phyloP scores from a whole-genome alignment of 164 flowering plant species.

The Malania oleifera region DNA sequence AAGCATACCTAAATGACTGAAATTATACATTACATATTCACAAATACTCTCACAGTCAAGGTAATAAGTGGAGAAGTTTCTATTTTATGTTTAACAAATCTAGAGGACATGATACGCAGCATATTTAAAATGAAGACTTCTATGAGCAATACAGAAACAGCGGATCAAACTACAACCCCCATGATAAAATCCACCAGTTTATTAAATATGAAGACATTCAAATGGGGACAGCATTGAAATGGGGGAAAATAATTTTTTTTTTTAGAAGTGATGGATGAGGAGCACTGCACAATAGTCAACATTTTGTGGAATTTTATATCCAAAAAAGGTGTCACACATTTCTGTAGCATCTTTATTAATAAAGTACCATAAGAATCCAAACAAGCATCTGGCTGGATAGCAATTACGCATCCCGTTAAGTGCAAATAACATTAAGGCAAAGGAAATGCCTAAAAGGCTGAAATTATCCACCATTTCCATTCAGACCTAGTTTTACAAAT shows the following conservation, averaged over 20 bases:
- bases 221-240: conserved; percentile 8
- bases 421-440: not conserved
- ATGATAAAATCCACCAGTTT: conserved; percentile 1
- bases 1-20: too few relatives aligned
- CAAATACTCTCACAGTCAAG: too few relatives aligned
- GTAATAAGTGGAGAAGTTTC: too few relatives aligned
- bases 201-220: not conserved
- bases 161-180: conserved; percentile 7
- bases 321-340: conserved; percentile 3
- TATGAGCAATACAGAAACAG: not conserved
- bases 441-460: not conserved
- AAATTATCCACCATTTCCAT: too few relatives aligned
- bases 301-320: conserved; percentile 1
- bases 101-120: not conserved
- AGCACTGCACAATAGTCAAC: conserved; percentile 20
- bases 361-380: conserved; percentile 15
- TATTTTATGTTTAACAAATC: not conserved
- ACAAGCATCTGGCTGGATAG: conserved; percentile 4
- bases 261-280: too few relatives aligned
- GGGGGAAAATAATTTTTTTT: conserved; percentile 8
- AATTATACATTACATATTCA: too few relatives aligned
- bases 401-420: not conserved
- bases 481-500: too few relatives aligned
- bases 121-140: not conserved
- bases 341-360: conserved; percentile 7